These are phyloP conservation scores for Fusarium dimerum DNA, from an alignment of 2,329 filamentous ascomycete genomes.

Conservation along the genomic window DNA sequence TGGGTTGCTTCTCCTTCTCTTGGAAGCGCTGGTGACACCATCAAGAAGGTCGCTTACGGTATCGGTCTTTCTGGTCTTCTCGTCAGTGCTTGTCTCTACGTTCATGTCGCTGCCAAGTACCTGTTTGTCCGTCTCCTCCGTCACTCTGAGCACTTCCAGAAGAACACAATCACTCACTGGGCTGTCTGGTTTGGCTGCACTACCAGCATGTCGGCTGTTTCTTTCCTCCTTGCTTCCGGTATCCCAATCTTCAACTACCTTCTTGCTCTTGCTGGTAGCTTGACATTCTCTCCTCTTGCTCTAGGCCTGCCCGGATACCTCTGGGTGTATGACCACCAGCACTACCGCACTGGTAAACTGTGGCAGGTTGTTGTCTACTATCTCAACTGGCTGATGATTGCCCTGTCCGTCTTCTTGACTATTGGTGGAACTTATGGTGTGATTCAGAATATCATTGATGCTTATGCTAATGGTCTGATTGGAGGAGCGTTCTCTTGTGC, in stretches of 20 bases:
- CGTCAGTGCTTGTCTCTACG: slow-evolving; percentile 25
- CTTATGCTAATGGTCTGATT: slow-evolving; percentile 36
- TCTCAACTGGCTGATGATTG: slow-evolving; percentile 14
- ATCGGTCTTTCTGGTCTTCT: slow-evolving; percentile 32
- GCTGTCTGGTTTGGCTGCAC: slow-evolving; percentile 34
- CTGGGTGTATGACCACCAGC: slow-evolving; percentile 33
- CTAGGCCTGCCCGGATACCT: slow-evolving; percentile 31
- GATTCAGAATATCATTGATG: slow-evolving; percentile 35
- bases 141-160: slow-evolving; percentile 31
- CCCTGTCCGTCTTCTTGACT: slow-evolving; percentile 38
- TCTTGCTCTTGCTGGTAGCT: slow-evolving; percentile 34
- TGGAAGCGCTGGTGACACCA: slow-evolving; percentile 41
- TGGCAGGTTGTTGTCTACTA: neutral
- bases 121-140: slow-evolving; percentile 23
- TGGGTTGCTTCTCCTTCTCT: slow-evolving; percentile 61
- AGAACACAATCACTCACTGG: slow-evolving; percentile 34
- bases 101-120: slow-evolving; percentile 27
- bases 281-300: slow-evolving; percentile 30
- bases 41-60: slow-evolving; percentile 48
- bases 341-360: slow-evolving; percentile 11
- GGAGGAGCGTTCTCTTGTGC: slow-evolving; percentile 44
- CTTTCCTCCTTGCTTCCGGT: slow-evolving; percentile 29
- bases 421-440: slow-evolving; percentile 47
- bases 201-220: slow-evolving; percentile 21
- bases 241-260: slow-evolving; percentile 28